These are phyloP conservation scores for Amborella trichopoda DNA, from an alignment of 164 flowering plant species.

Conservation along the genomic window DNA sequence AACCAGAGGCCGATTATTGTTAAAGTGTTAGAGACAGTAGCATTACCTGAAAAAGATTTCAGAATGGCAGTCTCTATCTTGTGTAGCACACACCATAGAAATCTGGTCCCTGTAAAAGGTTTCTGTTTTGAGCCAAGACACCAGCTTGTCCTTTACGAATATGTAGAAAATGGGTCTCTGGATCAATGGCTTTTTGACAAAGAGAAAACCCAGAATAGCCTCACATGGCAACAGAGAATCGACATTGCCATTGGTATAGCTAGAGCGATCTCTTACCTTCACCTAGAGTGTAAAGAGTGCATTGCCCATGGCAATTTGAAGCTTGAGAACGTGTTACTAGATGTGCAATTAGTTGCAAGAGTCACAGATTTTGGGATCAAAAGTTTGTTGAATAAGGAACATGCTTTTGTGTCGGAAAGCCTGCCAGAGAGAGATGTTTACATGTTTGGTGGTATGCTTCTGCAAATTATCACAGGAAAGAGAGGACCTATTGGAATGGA, in stretches of 20 bases:
- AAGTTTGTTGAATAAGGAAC: constrained; percentile 13
- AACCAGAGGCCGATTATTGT: constrained; percentile 23
- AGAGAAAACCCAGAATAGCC: constrained; percentile 5
- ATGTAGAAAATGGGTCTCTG: constrained; percentile 26
- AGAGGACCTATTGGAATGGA: constrained; percentile 13
- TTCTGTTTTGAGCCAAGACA: constrained; percentile 36
- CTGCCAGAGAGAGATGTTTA: constrained; percentile 35
- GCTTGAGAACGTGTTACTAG: constrained; percentile 39
- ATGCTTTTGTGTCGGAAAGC: constrained; percentile 26
- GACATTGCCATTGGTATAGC: constrained; percentile 40
- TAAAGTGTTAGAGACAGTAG: constrained; percentile 22
- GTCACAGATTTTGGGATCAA: constrained; percentile 36
- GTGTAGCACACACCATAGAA: constrained; percentile 39
- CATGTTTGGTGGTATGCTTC: constrained; percentile 34
- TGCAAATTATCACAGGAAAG: constrained; percentile 23
- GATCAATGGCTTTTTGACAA: constrained; percentile 28
- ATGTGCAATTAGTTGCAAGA: constrained; percentile 35
- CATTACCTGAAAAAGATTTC: constrained; percentile 32
- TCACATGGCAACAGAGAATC: constrained; percentile 23
- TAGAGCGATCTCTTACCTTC: constrained; percentile 39
- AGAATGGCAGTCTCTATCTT: constrained; percentile 26
- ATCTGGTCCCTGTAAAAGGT: constrained; percentile 38
- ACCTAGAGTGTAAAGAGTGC: constrained; percentile 33
- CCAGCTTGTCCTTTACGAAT: constrained; percentile 30
- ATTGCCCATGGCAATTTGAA: constrained; percentile 43